A percentile compares a stretch with the other conserved stretches of the same genome.
Conservation (phyloP, 306 rosid genomes). For the Senna tora region DNA sequence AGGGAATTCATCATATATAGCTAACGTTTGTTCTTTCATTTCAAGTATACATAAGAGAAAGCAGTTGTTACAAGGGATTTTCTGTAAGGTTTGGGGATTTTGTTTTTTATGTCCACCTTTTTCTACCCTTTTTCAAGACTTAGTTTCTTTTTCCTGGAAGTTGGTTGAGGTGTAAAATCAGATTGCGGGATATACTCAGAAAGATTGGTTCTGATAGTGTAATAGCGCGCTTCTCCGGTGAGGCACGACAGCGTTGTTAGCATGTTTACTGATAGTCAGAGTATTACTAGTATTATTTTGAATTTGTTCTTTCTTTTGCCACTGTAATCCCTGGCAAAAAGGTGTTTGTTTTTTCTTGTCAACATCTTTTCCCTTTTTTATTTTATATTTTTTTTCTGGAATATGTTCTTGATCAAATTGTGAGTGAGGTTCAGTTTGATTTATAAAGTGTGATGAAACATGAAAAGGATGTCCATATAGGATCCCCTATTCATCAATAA, state of each 20-base stretch:
- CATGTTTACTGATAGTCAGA: constrained; percentile 56
- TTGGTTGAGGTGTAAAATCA: constrained; percentile 79
- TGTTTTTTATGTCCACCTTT: constrained; percentile 30
- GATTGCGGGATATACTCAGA: constrained; percentile 69
- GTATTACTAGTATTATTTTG: constrained; percentile 40
- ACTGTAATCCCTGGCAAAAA: constrained; percentile 60
- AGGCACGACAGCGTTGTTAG: constrained; percentile 52
- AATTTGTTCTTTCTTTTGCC: constrained; percentile 42
- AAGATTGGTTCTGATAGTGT: constrained; percentile 61
- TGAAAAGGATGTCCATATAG: constrained; percentile 53
- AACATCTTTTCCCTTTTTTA: constrained; percentile 10
- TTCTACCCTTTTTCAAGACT: constrained; percentile 35
- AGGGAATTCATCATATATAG: constrained; percentile 65
- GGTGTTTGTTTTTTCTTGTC: constrained; percentile 53
- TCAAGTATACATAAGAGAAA: constrained; percentile 56
- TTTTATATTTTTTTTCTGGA: constrained; percentile 38
- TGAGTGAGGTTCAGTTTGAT: constrained; percentile 61
- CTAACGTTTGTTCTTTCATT: constrained; percentile 74
- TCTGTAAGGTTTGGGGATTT: constrained; percentile 71
- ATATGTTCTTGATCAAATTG: constrained; percentile 55
- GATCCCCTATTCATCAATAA: constrained; percentile 62
- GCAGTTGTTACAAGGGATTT: constrained; percentile 64
- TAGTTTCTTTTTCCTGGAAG: constrained; percentile 63
- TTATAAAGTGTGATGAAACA: constrained; percentile 52
- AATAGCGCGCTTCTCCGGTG: constrained; percentile 59